Conservation (phyloP, 345 rosid genomes). For the Angophora floribunda region DNA sequence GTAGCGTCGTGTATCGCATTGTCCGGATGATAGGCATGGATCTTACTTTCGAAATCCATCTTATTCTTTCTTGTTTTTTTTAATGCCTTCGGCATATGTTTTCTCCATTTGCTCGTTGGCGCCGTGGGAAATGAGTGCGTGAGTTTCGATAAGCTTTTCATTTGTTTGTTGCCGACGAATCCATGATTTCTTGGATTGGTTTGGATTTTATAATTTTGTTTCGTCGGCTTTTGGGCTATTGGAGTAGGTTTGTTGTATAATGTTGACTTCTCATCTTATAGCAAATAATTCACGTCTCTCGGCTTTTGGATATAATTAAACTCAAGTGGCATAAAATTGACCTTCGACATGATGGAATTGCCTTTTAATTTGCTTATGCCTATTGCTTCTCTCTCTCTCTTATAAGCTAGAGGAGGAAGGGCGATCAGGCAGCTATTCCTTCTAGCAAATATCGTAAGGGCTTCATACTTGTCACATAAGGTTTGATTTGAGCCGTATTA, state of each 20-base stretch:
- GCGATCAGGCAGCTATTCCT: neutral
- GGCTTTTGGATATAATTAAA: neutral
- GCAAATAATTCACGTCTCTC: neutral
- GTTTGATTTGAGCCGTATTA: rapidly evolving
- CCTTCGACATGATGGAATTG: neutral
- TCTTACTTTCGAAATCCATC: neutral
- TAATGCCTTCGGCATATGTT: neutral
- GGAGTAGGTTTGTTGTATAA: neutral
- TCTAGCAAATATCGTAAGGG: rapidly evolving
- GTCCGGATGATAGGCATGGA: neutral
- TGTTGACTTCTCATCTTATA: neutral
- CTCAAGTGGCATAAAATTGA: neutral
- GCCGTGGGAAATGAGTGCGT: neutral
- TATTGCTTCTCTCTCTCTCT: neutral
- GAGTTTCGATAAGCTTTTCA: neutral
- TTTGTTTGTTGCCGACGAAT: too few species aligned
- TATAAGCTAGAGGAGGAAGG: too few species aligned
- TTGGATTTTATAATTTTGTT: neutral
- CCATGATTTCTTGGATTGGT: neutral
- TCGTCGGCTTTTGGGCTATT: neutral
- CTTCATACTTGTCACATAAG: rapidly evolving
- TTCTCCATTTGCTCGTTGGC: neutral
- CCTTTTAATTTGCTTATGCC: neutral
- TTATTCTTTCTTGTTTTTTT: neutral
- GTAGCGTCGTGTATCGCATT: neutral